Evolutionary conservation across 495 filamentous ascomycete species (phyloP).

Genomic region (Hypoxylon cercidicola): DNA sequence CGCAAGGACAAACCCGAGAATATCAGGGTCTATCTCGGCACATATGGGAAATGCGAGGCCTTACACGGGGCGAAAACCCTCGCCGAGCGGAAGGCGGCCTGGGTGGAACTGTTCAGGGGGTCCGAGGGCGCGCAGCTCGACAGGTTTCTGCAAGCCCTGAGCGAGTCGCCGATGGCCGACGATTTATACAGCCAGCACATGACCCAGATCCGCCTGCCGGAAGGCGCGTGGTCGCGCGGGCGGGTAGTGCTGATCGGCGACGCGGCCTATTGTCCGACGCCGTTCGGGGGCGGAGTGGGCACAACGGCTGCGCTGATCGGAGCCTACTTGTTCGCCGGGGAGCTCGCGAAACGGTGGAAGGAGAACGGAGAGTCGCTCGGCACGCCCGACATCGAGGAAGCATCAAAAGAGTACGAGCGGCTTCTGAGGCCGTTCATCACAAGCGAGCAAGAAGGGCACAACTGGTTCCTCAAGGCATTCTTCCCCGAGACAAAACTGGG

Average conservation of each 20-base stretch:
- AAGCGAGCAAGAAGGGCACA: background rate
- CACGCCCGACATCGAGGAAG: background rate
- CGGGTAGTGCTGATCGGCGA: slow-evolving; percentile 63
- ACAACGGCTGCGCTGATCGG: slow-evolving; percentile 28
- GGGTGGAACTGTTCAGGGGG: slow-evolving; percentile 18
- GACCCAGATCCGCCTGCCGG: slow-evolving; percentile 46
- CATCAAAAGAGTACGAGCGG: slow-evolving; percentile 1
- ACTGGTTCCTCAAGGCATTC: background rate
- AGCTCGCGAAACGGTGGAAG: slow-evolving; percentile 4
- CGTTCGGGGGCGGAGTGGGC: slow-evolving; percentile 18
- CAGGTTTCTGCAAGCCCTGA: slow-evolving; percentile 13
- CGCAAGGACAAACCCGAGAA: slow-evolving; percentile 40
- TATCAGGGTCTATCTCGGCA: slow-evolving; percentile 42
- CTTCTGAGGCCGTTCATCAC: background rate
- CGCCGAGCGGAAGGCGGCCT: slow-evolving; percentile 11
- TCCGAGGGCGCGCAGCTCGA: slow-evolving; percentile 11
- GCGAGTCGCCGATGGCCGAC: slow-evolving; percentile 16
- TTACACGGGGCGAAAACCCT: slow-evolving; percentile 2
- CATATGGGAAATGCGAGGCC: slow-evolving; percentile 22
- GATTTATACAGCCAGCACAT: slow-evolving; percentile 43
- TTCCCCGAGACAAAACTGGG: background rate
- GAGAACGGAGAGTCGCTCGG: background rate
- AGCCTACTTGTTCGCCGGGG: slow-evolving; percentile 32
- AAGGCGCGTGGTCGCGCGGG: slow-evolving; percentile 50
- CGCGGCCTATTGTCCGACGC: slow-evolving; percentile 59